Evolutionary conservation across 139 green algal species (phyloP), one percentile per base, ranked within the genome.

Genomic region (Yamagishiella unicocca): DNA sequence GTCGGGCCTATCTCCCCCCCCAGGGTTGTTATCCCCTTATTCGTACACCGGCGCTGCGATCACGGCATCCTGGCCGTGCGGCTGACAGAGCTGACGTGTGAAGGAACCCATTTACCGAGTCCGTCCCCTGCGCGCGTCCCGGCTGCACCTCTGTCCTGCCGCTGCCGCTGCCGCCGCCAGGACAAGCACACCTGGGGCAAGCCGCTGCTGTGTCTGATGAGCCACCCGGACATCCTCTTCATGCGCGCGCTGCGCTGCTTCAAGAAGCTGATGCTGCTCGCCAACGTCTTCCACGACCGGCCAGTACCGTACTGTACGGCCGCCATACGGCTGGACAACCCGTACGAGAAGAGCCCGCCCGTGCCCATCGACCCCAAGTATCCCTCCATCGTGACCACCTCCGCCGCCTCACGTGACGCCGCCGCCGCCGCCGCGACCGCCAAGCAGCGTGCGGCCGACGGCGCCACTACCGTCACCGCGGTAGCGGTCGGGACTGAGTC

Each of bases 221-320:
- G 35, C 19, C 84, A 90, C 54, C 89, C 89, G 14, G 73, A 42
- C 22, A 62, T 92, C 2, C 64, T 80, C 37, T 92, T 92, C 85
- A 71, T 86, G 55, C 66, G n/a, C 4, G 89, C 68, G 0, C 74
- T 90, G 33, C 22, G 37, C 4, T 17, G 31, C 21, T 92, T 92
- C 85, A 75, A 74, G 67, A 61, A 72, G 22, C 74, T 85, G 6
- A 53, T 67, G 35, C 81, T 90, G 33, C n/a, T 89, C 25, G 89
- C 89, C 54, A 92, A 92, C 54, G 64, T 87, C 12, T 66, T 77
- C 54, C 42, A 85, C 58, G 89, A 92, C 85, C 74, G 82, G 74
- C 85, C 71, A 0, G 84, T 83, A 38, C 74, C 88, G 24, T 91
- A 87, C 76, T 87, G 83, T 43, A 89, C 88, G 25, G 83, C 82